Conservation (phyloP, 2,329 filamentous ascomycete genomes). For the Emergomyces pasteurianus region DNA sequence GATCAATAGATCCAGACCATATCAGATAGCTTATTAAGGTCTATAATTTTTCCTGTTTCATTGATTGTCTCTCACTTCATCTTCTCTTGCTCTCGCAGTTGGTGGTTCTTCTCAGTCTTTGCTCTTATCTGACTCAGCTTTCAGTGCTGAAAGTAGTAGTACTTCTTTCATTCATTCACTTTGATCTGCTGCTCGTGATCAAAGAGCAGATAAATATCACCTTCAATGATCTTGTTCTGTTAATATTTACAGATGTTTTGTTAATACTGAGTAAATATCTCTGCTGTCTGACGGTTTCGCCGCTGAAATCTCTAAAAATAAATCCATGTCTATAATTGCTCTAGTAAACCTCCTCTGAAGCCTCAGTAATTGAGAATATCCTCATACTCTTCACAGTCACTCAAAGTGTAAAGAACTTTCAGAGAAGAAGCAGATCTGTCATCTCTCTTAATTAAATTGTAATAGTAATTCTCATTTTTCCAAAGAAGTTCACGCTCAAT, state of each 20-base stretch:
- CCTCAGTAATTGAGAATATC: slow-evolving; percentile 1
- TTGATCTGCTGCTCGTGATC: slow-evolving; percentile 4
- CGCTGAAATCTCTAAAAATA: slow-evolving; percentile 2
- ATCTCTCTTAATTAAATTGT: not conserved
- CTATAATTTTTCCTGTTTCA: not conserved
- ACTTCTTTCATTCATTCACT: slow-evolving; percentile 7
- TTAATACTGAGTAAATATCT: not conserved
- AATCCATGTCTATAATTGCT: not conserved
- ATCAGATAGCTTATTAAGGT: not conserved
- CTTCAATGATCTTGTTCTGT: slow-evolving; percentile 1
- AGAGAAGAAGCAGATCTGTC: not conserved
- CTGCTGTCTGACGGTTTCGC: not conserved
- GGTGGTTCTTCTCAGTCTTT: slow-evolving; percentile 1
- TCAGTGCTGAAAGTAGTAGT: slow-evolving; percentile 3
- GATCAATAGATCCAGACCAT: not conserved
- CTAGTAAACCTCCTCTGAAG: not conserved
- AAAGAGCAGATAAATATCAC: slow-evolving; percentile 3
- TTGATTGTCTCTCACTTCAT: not conserved
- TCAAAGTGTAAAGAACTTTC: not conserved
- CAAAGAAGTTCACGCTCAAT: too few species aligned
- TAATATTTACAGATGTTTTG: not conserved
- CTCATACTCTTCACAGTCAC: not conserved
- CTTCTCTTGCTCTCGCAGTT: not conserved
- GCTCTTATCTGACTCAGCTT: not conserved
- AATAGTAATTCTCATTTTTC: not conserved